These are phyloP conservation scores for Spergularia azorica DNA, from an alignment of 179 eudicot genomes.

Conservation along the genomic window DNA sequence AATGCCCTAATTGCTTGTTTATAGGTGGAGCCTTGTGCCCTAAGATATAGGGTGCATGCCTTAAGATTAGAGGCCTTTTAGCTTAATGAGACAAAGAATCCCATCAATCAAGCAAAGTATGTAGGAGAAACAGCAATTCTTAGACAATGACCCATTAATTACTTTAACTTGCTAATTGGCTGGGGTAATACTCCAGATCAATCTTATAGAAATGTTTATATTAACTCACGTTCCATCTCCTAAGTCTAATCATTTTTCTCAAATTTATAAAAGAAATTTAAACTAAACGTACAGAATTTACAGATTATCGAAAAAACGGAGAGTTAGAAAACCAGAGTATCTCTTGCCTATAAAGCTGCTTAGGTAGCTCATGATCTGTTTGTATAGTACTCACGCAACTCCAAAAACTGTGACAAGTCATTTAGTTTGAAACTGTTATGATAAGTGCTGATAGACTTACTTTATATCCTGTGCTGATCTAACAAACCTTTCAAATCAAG, in stretches of 20 bases:
- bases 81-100: constrained; percentile 28
- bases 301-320: too few species aligned
- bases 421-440: too few species aligned
- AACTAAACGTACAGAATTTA: too few species aligned
- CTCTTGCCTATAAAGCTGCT: too few species aligned
- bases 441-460: too few species aligned
- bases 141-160: constrained; percentile 15
- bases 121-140: neutral
- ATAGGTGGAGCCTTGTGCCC: constrained; percentile 48
- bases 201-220: neutral
- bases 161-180: constrained; percentile 19
- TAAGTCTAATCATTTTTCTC: too few species aligned
- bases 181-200: constrained; percentile 29
- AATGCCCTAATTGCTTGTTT: neutral
- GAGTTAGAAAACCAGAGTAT: too few species aligned
- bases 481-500: neutral
- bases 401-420: too few species aligned
- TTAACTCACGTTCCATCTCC: neutral
- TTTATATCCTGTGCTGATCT: neutral
- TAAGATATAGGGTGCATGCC: constrained; percentile 29
- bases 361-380: too few species aligned
- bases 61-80: constrained; percentile 22
- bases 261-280: too few species aligned
- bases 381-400: too few species aligned
- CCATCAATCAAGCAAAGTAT: constrained; percentile 34